A percentile compares a stretch with the other conserved stretches of the same genome.
phyloP scores from a whole-genome alignment of 768 basidiomycete genomes.

The Lentinula aciculospora region DNA sequence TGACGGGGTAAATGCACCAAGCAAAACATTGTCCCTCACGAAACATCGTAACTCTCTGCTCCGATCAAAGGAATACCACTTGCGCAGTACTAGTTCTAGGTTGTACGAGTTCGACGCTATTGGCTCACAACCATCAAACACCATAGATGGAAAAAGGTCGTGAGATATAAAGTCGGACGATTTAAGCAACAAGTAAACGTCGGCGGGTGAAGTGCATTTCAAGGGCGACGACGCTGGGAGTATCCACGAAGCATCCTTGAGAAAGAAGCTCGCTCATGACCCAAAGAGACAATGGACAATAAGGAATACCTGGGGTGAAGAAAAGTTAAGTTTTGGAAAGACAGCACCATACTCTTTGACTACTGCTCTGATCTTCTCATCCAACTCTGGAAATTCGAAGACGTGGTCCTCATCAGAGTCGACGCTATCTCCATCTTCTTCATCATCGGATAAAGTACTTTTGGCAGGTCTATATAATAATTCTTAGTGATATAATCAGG shows the following conservation, averaged over 20 bases:
- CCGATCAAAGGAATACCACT: conserved; percentile 84
- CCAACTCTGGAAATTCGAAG: conserved; percentile 81
- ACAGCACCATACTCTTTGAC: conserved; percentile 73
- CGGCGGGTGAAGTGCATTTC: conserved; percentile 82
- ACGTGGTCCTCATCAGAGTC: conserved; percentile 27
- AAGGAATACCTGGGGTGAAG: conserved; percentile 71
- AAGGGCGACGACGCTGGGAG: conserved; percentile 78
- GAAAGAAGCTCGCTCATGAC: background rate
- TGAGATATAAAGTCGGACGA: conserved; percentile 88
- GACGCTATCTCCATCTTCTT: conserved; percentile 31
- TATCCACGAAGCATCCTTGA: conserved; percentile 88
- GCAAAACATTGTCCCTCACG: conserved; percentile 60
- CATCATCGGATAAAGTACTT: conserved; percentile 58
- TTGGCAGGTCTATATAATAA: conserved; percentile 37
- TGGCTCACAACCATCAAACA: conserved; percentile 62
- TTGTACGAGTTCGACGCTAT: conserved; percentile 33
- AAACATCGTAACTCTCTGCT: conserved; percentile 90
- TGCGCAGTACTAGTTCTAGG: conserved; percentile 82
- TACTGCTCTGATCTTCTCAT: conserved; percentile 58
- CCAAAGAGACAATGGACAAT: background rate
- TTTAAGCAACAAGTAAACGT: conserved; percentile 89
- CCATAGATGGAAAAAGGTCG: conserved; percentile 53
- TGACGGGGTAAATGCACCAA: conserved; percentile 51
- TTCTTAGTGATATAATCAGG: conserved; percentile 1
- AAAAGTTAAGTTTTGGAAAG: conserved; percentile 96